A percentile compares a stretch with the other conserved stretches of the same genome.
Conservation (phyloP, 2,329 filamentous ascomycete species). For the Zasmidium cellare region DNA sequence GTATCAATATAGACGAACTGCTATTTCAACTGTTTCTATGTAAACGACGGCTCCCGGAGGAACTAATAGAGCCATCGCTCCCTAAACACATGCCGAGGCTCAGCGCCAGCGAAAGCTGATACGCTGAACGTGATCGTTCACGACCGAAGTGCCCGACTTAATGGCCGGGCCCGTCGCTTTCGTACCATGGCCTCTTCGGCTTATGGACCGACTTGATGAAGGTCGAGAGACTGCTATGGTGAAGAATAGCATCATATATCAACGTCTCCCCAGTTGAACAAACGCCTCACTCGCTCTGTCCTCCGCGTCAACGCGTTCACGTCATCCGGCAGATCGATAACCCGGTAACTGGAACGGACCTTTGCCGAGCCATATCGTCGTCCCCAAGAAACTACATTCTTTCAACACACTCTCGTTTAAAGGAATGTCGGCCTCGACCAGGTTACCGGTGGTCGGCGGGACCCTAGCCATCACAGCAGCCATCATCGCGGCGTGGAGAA, state of each 20-base stretch:
- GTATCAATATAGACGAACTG: too few relatives aligned
- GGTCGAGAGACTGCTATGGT: not conserved
- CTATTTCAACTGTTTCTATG: too few relatives aligned
- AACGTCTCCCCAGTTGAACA: too few relatives aligned
- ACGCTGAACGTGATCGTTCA: not conserved
- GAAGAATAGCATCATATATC: too few relatives aligned
- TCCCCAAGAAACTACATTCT: not conserved
- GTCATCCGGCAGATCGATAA: not conserved
- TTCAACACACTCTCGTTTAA: not conserved
- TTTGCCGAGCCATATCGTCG: not conserved
- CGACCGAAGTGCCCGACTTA: too few relatives aligned
- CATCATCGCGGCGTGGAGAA: constrained; percentile 3
- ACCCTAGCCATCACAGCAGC: constrained; percentile 6
- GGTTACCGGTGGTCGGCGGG: constrained; percentile 5
- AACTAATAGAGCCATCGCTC: too few relatives aligned
- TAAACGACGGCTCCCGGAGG: too few relatives aligned
- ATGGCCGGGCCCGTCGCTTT: not conserved
- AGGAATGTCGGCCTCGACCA: constrained; percentile 9
- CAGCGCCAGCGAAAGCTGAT: too few relatives aligned
- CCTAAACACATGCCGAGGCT: too few relatives aligned
- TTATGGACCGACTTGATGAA: too few relatives aligned
- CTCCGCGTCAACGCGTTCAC: not conserved
- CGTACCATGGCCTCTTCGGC: too few relatives aligned
- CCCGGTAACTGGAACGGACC: not conserved
- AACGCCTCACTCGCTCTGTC: too few relatives aligned